Base-by-base conservation (phyloP, 805 yeast species). In the Hanseniaspora opuntiae region DNA sequence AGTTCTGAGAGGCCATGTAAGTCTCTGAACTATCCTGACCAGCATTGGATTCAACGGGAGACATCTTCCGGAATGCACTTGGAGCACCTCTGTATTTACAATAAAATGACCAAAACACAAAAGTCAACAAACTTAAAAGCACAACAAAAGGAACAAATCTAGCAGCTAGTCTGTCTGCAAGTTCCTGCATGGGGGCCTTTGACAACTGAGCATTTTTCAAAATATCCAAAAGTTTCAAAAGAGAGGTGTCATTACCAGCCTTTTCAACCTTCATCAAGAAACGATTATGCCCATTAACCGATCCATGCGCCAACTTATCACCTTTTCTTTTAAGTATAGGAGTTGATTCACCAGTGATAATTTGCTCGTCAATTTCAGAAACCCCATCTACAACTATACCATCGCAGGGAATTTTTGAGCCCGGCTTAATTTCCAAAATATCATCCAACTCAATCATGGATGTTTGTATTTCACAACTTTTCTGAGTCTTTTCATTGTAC, bases 341-440 rank as follows among this genome's bases (percentile, higher is more conserved):
- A 39, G 77, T 63, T 0, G 95, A 78, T 67, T 93, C 98, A 48
- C 99, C 99, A 0, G 98, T 90, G 54, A 93, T 71, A 24, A 89
- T 69, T 2, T 96, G 82, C 67, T 93, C 99, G 62, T 89, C 90
- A 33, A 87, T 75, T 61, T 85, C 95, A 0, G 96, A 77, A 54
- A 76, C 76, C 8, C 98, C 98, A 58, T 73, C 72, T 1, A 84
- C 68, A 17, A 94, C 80, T 8, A 73, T 64, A 47, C 97, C 99
- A 71, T 93, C 99, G 1, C 96, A 88, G 0, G 97, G 96, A 3
- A 93, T 76, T 59, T 80, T 86, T 51, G 82, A 82, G 11, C 98
- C 98, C 0, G 97, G 95, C 45, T 79, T 72, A 3, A 93, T 74
- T 17, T 86, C 74, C 0, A 86, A 82, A 32, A 85, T 73, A 65